Conservation (phyloP, 2,329 filamentous ascomycete genomes). For the Raffaelea deltoideospora region DNA sequence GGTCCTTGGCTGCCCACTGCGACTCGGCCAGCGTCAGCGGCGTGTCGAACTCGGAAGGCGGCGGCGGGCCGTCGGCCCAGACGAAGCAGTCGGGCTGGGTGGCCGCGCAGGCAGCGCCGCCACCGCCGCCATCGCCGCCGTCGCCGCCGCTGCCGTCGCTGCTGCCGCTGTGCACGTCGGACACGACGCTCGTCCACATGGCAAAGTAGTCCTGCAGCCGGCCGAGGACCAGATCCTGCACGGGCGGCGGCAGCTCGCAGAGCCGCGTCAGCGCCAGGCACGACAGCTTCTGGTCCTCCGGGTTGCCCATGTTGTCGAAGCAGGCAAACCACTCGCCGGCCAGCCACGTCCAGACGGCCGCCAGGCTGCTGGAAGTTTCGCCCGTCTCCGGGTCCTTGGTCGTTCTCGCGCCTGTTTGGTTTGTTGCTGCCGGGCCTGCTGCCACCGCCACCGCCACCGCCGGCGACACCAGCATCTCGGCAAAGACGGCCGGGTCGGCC, state of each 20-base stretch:
- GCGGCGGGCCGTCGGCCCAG: slow-evolving; percentile 19
- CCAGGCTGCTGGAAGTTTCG: slow-evolving; percentile 15
- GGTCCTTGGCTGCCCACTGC: slow-evolving; percentile 42
- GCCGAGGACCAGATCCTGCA: slow-evolving; percentile 41
- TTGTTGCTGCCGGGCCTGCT: background rate
- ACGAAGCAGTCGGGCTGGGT: slow-evolving; percentile 37
- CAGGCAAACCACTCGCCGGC: slow-evolving; percentile 51
- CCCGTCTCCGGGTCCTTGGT: no score
- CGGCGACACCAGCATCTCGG: slow-evolving; percentile 34
- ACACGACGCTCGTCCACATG: slow-evolving; percentile 59
- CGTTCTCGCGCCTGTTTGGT: background rate
- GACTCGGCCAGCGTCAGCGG: slow-evolving; percentile 38
- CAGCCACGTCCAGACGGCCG: slow-evolving; percentile 44
- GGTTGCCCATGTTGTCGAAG: slow-evolving; percentile 51
- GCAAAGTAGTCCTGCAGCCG: slow-evolving; percentile 59
- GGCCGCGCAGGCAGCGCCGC: no score
- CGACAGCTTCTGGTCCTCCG: slow-evolving; percentile 54
- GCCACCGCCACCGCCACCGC: slow-evolving; percentile 1
- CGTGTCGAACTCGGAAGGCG: slow-evolving; percentile 36
- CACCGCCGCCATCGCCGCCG: no score
- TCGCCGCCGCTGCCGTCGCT: no score
- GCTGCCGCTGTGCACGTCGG: slow-evolving; percentile 46
- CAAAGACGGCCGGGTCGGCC: slow-evolving; percentile 54
- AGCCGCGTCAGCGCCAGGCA: slow-evolving; percentile 58
- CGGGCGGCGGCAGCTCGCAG: slow-evolving; percentile 44